Conservation (phyloP, 2,329 filamentous ascomycete genomes). For the Knoxdaviesia proteae region DNA sequence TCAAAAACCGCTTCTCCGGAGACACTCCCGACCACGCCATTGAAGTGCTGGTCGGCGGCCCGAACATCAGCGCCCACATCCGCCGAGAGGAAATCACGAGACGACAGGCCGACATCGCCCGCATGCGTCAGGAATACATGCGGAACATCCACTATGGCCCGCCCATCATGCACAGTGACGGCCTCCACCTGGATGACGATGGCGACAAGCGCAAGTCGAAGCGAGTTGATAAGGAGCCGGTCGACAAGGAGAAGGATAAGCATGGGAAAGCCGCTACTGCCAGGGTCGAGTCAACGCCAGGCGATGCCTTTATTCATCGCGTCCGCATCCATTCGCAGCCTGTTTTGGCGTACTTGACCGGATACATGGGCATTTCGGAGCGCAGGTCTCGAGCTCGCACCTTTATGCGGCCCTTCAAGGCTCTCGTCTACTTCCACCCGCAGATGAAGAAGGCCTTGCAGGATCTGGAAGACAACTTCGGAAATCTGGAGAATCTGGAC, state of each 20-base stretch:
- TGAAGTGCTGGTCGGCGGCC: slow-evolving; percentile 16
- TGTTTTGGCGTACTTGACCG: slow-evolving; percentile 17
- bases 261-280: not conserved
- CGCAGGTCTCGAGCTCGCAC: slow-evolving; percentile 15
- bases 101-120: slow-evolving; percentile 15
- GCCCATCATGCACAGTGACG: slow-evolving; percentile 2
- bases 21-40: slow-evolving; percentile 16
- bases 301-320: slow-evolving; percentile 12
- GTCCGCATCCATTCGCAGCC: slow-evolving; percentile 20
- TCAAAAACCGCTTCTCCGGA: slow-evolving; percentile 19
- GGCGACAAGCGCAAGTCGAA: not conserved
- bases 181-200: slow-evolving; percentile 2
- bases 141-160: not conserved
- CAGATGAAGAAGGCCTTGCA: slow-evolving; percentile 18
- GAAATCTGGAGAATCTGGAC: slow-evolving; percentile 13
- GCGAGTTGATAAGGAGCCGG: slow-evolving; percentile 3
- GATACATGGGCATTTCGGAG: slow-evolving; percentile 15
- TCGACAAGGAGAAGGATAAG: slow-evolving; percentile 9
- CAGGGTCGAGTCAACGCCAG: not conserved
- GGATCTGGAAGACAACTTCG: slow-evolving; percentile 20
- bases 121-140: slow-evolving; percentile 12
- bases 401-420: slow-evolving; percentile 19
- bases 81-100: slow-evolving; percentile 16
- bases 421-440: slow-evolving; percentile 18
- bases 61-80: slow-evolving; percentile 16